A percentile compares a stretch with the other conserved stretches of the same genome.
phyloP scores from a whole-genome alignment of 1,284 basidiomycete genomes.

The Moesziomyces antarcticus region DNA sequence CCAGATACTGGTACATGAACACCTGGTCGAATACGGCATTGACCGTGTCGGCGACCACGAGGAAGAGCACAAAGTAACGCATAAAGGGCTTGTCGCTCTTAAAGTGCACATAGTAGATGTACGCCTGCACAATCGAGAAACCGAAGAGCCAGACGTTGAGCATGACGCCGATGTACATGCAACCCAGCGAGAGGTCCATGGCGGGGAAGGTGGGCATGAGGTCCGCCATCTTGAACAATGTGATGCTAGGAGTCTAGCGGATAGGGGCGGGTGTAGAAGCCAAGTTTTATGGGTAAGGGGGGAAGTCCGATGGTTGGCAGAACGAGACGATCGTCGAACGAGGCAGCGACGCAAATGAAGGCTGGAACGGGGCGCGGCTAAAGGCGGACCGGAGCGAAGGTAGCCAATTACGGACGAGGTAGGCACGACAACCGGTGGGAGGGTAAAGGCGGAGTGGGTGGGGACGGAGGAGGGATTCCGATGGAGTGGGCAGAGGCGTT shows the following conservation, averaged over 20 bases:
- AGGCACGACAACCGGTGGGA: no score
- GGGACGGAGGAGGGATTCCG: no score
- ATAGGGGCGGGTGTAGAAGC: not conserved
- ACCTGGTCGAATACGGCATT: conserved; percentile 52
- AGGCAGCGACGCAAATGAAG: no score
- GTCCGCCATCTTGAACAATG: conserved; percentile 24
- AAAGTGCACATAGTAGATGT: conserved; percentile 61
- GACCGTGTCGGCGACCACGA: conserved; percentile 48
- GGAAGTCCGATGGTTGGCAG: not conserved
- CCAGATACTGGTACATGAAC: conserved; percentile 61
- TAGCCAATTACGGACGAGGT: no score
- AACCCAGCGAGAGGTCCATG: conserved; percentile 54
- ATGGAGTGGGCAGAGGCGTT: no score
- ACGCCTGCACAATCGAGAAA: conserved; percentile 58
- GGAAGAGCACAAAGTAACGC: conserved; percentile 58
- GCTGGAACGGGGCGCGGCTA: no score
- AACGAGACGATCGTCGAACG: no score
- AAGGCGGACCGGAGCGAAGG: no score
- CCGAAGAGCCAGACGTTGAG: conserved; percentile 62
- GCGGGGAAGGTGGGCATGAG: conserved; percentile 22
- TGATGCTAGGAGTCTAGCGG: conserved; percentile 1
- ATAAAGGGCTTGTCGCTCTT: conserved; percentile 55
- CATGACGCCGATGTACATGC: conserved; percentile 60
- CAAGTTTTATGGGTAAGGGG: no score
- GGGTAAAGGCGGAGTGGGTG: no score